A percentile compares a stretch with the other conserved stretches of the same genome.
Conservation (phyloP, 2,329 filamentous ascomycete species). For the Microcyclospora tardicrescens region DNA sequence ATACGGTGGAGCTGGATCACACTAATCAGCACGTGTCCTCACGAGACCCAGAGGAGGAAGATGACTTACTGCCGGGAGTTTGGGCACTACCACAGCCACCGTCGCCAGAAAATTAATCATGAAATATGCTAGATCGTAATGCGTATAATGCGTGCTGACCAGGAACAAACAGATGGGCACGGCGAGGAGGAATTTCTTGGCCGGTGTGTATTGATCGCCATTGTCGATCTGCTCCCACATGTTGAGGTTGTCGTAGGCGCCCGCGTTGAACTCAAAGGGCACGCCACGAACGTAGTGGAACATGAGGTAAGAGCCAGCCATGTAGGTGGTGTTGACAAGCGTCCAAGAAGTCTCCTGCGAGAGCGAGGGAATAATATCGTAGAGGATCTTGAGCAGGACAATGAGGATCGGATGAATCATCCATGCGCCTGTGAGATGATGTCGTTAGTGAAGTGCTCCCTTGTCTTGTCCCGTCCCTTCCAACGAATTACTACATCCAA, state of each 20-base stretch:
- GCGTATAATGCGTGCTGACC: constrained; percentile 95
- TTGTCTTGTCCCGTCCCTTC: not conserved
- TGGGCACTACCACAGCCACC: constrained; percentile 85
- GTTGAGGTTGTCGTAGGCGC: constrained; percentile 97
- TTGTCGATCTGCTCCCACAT: constrained; percentile 99
- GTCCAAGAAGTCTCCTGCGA: constrained; percentile 99
- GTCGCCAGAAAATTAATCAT: constrained; percentile 93
- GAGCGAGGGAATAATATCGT: constrained; percentile 89
- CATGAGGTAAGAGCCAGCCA: constrained; percentile 98
- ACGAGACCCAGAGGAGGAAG: not conserved
- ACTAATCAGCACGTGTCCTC: constrained; percentile 5
- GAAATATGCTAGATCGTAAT: constrained; percentile 95
- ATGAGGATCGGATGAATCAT: constrained; percentile 94
- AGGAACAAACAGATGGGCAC: constrained; percentile 92
- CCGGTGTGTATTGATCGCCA: constrained; percentile 93
- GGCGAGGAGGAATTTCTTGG: constrained; percentile 93
- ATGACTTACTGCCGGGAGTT: constrained; percentile 75
- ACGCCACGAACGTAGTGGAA: constrained; percentile 98
- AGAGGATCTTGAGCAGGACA: constrained; percentile 82
- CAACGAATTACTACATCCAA: constrained; percentile 1
- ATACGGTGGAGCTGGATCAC: constrained; percentile 24
- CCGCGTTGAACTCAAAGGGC: constrained; percentile 96
- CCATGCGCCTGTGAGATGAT: constrained; percentile 65
- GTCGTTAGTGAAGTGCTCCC: not conserved
- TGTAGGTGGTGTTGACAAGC: constrained; percentile 96